Conservation (phyloP, 352 stramenopile species). For the Globisporangium iwayamae region DNA sequence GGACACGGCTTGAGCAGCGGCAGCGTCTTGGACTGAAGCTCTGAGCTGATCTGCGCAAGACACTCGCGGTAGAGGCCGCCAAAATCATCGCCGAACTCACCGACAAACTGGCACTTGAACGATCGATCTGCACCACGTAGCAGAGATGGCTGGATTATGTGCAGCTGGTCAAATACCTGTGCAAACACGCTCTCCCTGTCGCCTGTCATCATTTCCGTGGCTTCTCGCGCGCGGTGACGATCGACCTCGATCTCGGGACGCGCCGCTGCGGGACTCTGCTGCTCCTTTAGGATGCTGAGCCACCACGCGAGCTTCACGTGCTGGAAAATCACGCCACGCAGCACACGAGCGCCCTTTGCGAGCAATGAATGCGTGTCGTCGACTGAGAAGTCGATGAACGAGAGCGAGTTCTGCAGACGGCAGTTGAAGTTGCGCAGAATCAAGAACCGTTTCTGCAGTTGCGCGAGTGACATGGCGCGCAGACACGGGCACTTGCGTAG, state of each 20-base stretch:
- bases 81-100: conserved; percentile 90
- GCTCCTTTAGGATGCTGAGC: conserved; percentile 84
- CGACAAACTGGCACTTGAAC: conserved; percentile 91
- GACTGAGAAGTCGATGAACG: conserved; percentile 82
- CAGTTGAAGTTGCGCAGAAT: conserved; percentile 88
- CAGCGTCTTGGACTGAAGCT: conserved; percentile 82
- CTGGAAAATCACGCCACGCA: conserved; percentile 82
- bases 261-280: conserved; percentile 74
- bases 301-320: conserved; percentile 88
- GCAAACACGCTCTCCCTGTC: conserved; percentile 79
- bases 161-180: conserved; percentile 84
- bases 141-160: conserved; percentile 79
- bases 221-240: conserved; percentile 69
- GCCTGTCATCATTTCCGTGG: conserved; percentile 47
- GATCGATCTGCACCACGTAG: conserved; percentile 80
- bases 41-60: conserved; percentile 82
- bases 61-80: conserved; percentile 89
- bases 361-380: conserved; percentile 59
- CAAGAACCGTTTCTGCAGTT: conserved; percentile 77
- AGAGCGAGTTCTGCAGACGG: conserved; percentile 78
- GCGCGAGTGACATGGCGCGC: conserved; percentile 36
- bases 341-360: conserved; percentile 42
- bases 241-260: conserved; percentile 85
- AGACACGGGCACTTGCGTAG: conserved; percentile 50
- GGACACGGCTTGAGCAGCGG: conserved; percentile 86